Evolutionary conservation across 345 rosid species (phyloP).

Genomic region (Salix brachista): DNA sequence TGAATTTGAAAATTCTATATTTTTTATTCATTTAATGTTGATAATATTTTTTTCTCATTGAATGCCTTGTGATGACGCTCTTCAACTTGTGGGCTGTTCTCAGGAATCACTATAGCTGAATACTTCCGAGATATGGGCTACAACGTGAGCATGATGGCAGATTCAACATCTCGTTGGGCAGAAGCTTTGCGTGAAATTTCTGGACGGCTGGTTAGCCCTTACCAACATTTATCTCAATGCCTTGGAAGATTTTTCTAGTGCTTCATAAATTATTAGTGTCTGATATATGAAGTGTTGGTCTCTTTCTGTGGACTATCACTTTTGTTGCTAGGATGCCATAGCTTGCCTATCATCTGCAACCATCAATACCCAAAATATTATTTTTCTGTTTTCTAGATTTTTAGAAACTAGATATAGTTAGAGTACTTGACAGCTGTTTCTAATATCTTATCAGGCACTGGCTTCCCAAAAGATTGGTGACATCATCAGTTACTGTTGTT

Average conservation of each 20-base stretch:
- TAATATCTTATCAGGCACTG: background rate
- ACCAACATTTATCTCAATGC: background rate
- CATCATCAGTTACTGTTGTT: background rate
- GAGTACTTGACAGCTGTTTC: background rate
- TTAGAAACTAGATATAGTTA: background rate
- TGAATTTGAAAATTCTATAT: background rate
- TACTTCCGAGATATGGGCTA: slow-evolving; percentile 98
- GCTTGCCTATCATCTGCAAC: background rate
- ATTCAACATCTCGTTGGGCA: slow-evolving; percentile 99
- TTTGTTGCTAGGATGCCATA: background rate
- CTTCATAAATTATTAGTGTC: background rate
- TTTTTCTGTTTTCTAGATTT: background rate
- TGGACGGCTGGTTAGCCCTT: slow-evolving; percentile 78
- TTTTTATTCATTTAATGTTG: background rate
- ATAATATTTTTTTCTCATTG: background rate
- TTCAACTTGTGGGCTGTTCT: slow-evolving; percentile 3
- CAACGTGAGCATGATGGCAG: slow-evolving; percentile 99
- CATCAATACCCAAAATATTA: background rate
- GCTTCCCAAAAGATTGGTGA: background rate
- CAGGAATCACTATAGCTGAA: slow-evolving; percentile 99
- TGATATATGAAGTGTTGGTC: background rate
- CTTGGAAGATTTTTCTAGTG: background rate
- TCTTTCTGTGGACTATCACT: background rate
- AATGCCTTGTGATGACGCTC: slow-evolving; percentile 2
- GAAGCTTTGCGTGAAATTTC: slow-evolving; percentile 99